Percentiles rank a stretch among this genome's conserved stretches.
Evolutionary conservation across 2,329 filamentous ascomycete genomes (phyloP).

Genomic region (Biscogniauxia mediterranea): DNA sequence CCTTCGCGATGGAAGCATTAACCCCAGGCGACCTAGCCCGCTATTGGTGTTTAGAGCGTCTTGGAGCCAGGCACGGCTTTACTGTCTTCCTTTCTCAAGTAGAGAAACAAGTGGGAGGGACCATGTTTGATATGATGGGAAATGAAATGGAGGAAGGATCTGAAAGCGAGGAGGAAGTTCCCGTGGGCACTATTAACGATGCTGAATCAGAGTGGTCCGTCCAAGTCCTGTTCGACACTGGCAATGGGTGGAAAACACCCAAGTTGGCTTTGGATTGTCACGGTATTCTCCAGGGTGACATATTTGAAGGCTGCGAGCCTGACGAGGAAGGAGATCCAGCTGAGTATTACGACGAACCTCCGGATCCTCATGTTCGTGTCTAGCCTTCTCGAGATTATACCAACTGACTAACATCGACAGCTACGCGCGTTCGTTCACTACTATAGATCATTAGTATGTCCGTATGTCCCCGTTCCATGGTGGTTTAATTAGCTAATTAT

Average conservation of each 20-base stretch:
- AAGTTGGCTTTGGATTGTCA: constrained; percentile 2
- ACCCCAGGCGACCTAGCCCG: not conserved
- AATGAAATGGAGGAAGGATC: not conserved
- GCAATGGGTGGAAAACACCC: not conserved
- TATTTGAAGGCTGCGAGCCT: constrained; percentile 6
- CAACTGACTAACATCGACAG: constrained; percentile 3
- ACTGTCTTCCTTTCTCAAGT: constrained; percentile 9
- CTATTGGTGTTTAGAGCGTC: constrained; percentile 3
- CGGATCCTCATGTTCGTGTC: constrained; percentile 6
- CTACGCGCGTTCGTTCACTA: constrained; percentile 1
- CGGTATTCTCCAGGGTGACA: constrained; percentile 7
- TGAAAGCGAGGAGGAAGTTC: not conserved
- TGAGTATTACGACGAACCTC: constrained; percentile 1
- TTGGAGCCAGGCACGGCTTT: constrained; percentile 5
- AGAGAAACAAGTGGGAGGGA: constrained; percentile 5
- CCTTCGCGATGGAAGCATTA: constrained; percentile 4
- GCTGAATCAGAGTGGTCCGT: constrained; percentile 2
- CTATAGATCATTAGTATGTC: constrained; percentile 13
- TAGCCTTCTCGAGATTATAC: not conserved
- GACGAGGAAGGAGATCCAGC: constrained; percentile 5
- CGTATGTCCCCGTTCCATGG: not conserved
- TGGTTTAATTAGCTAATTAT: constrained; percentile 1
- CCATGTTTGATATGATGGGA: not conserved
- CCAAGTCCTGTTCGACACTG: not conserved
- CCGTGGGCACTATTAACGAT: not conserved